A percentile compares a stretch with the other conserved stretches of the same genome.
Evolutionary conservation across 257 asterid species (phyloP).

Genomic region (Plantago major): DNA sequence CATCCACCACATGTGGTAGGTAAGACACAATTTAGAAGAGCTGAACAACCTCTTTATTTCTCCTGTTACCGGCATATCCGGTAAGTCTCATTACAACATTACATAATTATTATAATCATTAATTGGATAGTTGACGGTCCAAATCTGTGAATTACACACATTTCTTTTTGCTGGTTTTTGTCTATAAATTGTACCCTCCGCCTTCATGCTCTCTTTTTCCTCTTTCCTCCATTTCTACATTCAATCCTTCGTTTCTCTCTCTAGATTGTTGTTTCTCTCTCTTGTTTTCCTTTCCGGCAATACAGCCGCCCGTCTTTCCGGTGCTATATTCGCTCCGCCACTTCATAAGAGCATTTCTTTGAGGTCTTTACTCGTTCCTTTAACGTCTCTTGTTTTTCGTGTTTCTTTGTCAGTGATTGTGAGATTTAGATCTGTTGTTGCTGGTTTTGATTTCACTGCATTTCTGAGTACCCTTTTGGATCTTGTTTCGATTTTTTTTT

Average conservation of each 20-base stretch:
- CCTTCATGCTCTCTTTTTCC: slow-evolving; percentile 25
- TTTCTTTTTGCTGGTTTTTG: neutral
- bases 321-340: neutral
- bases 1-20: no score
- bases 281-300: slow-evolving; percentile 18
- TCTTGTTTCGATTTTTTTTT: neutral
- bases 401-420: neutral
- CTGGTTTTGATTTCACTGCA: neutral
- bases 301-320: neutral
- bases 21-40: no score
- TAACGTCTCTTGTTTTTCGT: neutral
- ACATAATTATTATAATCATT: no score
- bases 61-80: no score
- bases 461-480: slow-evolving; percentile 3
- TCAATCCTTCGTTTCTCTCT: neutral
- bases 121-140: no score
- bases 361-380: slow-evolving; percentile 1
- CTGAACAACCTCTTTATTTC: no score
- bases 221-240: slow-evolving; percentile 32
- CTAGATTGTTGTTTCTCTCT: neutral
- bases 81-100: no score
- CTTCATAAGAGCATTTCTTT: neutral
- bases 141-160: no score
- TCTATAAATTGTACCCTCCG: slow-evolving; percentile 40
- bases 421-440: slow-evolving; percentile 10